Evolutionary conservation across 2,329 filamentous ascomycete genomes (phyloP), one percentile per base, ranked within the genome.

Genomic region (Periconia macrospinosa): DNA sequence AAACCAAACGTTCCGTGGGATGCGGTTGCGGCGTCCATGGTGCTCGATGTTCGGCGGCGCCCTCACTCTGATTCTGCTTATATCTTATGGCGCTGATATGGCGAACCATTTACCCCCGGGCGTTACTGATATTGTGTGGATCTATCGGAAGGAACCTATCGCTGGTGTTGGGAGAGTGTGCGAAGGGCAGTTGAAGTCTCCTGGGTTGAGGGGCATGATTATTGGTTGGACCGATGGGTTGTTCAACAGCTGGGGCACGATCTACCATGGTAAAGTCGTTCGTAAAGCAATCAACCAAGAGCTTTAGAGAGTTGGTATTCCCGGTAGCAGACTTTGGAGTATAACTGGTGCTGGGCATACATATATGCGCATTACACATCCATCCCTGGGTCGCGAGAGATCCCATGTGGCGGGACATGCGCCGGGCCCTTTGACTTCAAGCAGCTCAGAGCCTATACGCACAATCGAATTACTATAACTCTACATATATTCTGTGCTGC

Each of bases 211-310:
- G 41, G 55, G 55, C 9, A 45, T 53, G 42, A 58, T 55, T 8
- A 58, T 58, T 46, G 52, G 55, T 5, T 58, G 54, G 44, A 50
- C 45, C 30, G 55, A 58, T 50, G 55, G 55, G 5, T 45, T 58
- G 14, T 58, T 58, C 47, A 49, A 55, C 13, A 50, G 45, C 27
- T 58, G 55, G 55, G 43, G 49, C 10, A 19, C 19, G 1, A 45
- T 42, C 11, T 58, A 58, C 47, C 17, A 53, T 35, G 55, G 55
- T 17, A 42, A 42, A 41, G 37, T 15, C 6, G 10, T 41, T 41
- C 14, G 6, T 41, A 41, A 41, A 41, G 37, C 37, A 18, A 41
- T 41, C 10, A 41, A 8, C 23, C 23, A 27, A 8, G 23, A 27
- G 23, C 3, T 27, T 27, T 27, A 27, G 23, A 27, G 23, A 27